Evolutionary conservation across 495 filamentous ascomycete genomes (phyloP).

Genomic region (Penicillium turbatum): DNA sequence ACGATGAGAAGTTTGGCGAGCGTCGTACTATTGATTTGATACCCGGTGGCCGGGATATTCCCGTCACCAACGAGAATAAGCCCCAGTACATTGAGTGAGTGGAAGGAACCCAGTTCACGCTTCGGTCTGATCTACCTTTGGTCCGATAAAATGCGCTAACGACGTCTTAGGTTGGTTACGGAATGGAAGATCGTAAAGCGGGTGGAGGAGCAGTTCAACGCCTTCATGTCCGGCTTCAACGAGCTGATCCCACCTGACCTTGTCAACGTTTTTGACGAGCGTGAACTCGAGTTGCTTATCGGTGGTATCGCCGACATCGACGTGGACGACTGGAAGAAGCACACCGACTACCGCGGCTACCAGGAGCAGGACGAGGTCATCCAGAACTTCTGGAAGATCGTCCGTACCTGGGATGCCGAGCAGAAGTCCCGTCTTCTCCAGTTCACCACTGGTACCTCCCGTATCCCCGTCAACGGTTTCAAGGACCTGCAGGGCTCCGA

Average conservation of each 20-base stretch:
- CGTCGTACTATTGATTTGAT: constrained; percentile 89
- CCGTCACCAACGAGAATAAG: constrained; percentile 97
- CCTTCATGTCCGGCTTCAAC: constrained; percentile 95
- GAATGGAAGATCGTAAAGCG: constrained; percentile 99
- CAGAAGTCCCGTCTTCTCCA: constrained; percentile 95
- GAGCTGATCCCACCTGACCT: constrained; percentile 95
- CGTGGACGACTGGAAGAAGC: constrained; percentile 99
- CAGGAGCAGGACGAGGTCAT: constrained; percentile 96
- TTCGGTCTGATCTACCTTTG: not conserved
- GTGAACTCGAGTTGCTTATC: constrained; percentile 93
- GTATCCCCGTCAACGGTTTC: constrained; percentile 99
- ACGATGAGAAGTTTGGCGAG: constrained; percentile 96
- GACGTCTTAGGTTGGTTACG: constrained; percentile 66
- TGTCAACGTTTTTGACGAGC: constrained; percentile 98
- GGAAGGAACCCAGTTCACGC: not conserved
- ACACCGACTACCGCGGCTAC: constrained; percentile 99
- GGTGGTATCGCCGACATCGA: constrained; percentile 99
- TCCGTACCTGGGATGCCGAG: constrained; percentile 94
- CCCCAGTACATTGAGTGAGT: constrained; percentile 87
- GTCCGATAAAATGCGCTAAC: constrained; percentile 10
- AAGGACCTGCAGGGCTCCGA: constrained; percentile 98
- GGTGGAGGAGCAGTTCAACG: constrained; percentile 95
- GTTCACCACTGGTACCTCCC: constrained; percentile 94
- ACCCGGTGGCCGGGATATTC: constrained; percentile 82
- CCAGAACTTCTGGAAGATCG: constrained; percentile 97